Percentiles rank a stretch among this genome's conserved stretches.
Evolutionary conservation across 768 basidiomycete genomes (phyloP).

Genomic region (Cystofilobasidium capitatum): DNA sequence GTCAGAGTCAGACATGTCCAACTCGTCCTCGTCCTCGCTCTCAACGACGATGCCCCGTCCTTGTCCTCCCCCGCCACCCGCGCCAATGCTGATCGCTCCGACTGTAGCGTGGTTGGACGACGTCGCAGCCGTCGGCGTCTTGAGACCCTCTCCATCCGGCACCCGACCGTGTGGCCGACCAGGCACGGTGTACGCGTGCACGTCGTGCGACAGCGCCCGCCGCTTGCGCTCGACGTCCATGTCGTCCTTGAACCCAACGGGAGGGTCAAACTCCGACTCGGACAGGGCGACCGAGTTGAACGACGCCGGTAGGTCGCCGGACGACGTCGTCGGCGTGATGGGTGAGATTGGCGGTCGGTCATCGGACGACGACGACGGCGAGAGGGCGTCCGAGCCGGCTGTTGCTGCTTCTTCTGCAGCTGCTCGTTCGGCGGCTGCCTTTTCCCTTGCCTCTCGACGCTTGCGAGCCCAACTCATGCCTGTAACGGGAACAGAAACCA

Average conservation of each 20-base stretch:
- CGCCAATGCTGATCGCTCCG: slow-evolving; percentile 3
- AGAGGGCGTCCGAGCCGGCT: not conserved
- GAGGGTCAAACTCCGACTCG: not conserved
- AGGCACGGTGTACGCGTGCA: not conserved
- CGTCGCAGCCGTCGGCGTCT: not conserved
- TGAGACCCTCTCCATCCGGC: not conserved
- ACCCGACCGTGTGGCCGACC: not conserved
- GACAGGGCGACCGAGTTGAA: not conserved
- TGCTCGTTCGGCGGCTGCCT: slow-evolving; percentile 8
- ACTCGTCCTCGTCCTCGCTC: slow-evolving; percentile 3
- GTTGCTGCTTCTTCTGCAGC: not conserved
- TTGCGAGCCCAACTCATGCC: slow-evolving; percentile 21
- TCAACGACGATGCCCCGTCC: not conserved
- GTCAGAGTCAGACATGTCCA: not conserved
- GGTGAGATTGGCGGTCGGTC: not conserved
- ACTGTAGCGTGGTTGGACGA: not conserved
- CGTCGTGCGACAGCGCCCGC: not conserved
- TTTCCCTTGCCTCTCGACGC: slow-evolving; percentile 19
- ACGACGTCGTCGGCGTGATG: not conserved
- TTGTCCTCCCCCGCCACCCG: not conserved
- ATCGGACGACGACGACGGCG: not conserved
- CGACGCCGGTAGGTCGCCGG: not conserved
- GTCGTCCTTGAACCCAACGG: not conserved
- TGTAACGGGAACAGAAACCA: not conserved
- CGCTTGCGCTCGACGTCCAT: not conserved